A percentile compares a stretch with the other conserved stretches of the same genome.
These are phyloP conservation scores for Pezicula radicicola DNA, from an alignment of 2,329 filamentous ascomycete genomes.

Conservation along the genomic window DNA sequence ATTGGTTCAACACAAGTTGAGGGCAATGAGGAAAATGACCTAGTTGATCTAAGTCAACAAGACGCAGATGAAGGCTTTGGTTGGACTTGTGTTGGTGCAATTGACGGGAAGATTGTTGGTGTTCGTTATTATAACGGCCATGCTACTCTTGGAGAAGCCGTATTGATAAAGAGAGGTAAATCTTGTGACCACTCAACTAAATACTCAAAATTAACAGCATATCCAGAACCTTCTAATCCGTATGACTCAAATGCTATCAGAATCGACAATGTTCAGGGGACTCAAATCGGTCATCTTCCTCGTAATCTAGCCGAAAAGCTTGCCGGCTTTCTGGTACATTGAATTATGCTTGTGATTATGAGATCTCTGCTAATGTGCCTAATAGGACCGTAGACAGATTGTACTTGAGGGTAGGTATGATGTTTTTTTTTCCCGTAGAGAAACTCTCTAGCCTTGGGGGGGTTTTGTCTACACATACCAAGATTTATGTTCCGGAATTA, in stretches of 20 bases:
- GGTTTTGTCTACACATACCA: too few relatives aligned
- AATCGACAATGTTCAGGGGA: constrained; percentile 71
- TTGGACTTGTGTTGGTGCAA: constrained; percentile 24
- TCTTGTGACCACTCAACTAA: too few relatives aligned
- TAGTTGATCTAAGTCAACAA: constrained; percentile 24
- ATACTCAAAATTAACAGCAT: too few relatives aligned
- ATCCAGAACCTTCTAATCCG: constrained; percentile 58
- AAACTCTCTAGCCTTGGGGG: too few relatives aligned
- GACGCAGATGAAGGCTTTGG: constrained; percentile 25
- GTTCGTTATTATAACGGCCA: constrained; percentile 58
- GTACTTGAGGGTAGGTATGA: constrained; percentile 56
- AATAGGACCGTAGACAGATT: constrained; percentile 52
- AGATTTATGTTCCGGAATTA: too few relatives aligned
- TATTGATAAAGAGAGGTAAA: constrained; percentile 49
- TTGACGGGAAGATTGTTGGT: constrained; percentile 47
- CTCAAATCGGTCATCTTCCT: constrained; percentile 78
- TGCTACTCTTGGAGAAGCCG: constrained; percentile 60
- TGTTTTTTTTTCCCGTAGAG: too few relatives aligned
- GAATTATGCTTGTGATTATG: constrained; percentile 6
- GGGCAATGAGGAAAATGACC: constrained; percentile 19
- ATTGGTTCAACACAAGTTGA: constrained; percentile 6
- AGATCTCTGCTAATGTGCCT: constrained; percentile 11
- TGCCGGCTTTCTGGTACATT: constrained; percentile 64
- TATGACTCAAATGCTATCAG: constrained; percentile 76
- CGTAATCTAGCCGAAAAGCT: constrained; percentile 66